Evolutionary conservation across 1,284 basidiomycete genomes (phyloP).

Genomic region (Caloboletus inedulis): DNA sequence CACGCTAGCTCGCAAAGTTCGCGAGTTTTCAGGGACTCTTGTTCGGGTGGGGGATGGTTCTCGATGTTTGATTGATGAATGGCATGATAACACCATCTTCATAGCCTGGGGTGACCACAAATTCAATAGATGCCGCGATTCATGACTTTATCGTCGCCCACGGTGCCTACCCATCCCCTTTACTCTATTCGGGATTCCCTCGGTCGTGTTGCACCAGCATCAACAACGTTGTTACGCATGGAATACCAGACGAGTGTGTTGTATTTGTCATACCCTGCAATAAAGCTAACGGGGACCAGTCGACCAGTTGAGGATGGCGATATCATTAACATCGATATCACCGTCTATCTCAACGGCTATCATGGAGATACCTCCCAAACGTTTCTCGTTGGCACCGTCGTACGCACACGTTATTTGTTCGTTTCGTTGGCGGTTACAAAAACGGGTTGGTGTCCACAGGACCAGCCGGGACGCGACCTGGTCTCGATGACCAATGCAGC

Average conservation of each 20-base stretch:
- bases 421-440: neutral
- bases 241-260: conserved; percentile 80
- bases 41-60: conserved; percentile 47
- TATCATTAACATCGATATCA: conserved; percentile 84
- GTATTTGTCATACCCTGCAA: neutral
- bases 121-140: conserved; percentile 64
- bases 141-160: conserved; percentile 67
- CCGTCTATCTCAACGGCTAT: conserved; percentile 73
- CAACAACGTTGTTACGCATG: conserved; percentile 85
- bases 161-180: conserved; percentile 86
- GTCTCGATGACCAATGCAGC: conserved; percentile 63
- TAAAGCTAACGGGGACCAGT: conserved; percentile 37
- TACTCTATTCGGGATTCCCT: conserved; percentile 78
- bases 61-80: neutral
- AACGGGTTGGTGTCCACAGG: conserved; percentile 43
- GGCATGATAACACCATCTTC: neutral
- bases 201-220: conserved; percentile 85
- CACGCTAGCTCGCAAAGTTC: conserved; percentile 56
- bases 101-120: conserved; percentile 74
- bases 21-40: conserved; percentile 55
- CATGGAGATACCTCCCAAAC: conserved; percentile 87
- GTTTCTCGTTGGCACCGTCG: conserved; percentile 75
- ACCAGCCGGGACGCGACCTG: conserved; percentile 62
- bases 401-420: conserved; percentile 32
- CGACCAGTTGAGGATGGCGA: conserved; percentile 78